Evolutionary conservation across 805 yeast genomes (phyloP), one percentile per base, ranked within the genome.

Genomic region (Zygotorulaspora chibaensis): DNA sequence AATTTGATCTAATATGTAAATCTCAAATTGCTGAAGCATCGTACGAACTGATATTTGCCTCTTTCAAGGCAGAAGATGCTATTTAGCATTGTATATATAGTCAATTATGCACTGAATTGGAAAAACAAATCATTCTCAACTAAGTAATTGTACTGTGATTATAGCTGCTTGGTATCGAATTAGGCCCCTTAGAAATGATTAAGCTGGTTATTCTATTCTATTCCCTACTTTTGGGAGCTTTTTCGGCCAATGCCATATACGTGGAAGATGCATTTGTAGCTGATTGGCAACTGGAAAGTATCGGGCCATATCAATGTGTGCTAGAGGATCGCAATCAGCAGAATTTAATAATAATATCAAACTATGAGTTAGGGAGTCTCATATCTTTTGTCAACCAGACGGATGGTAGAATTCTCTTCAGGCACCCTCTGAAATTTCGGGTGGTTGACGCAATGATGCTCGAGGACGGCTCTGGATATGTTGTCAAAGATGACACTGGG

Each of bases 221-320:
- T 26, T 17, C 38, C 35, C 30, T 45, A 28, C 40, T 42, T 40
- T 31, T 40, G 38, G 36, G 28, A 18, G 28, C n/a, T 16, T 12
- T 17, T 13, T 23, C 38, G 28, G 60, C 51, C 13, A 53, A 38
- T 52, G 71, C 71, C 0, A 63, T 72, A 3, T 70, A 63, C 52
- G 63, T 71, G 20, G 83, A 79, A 43, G 82, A 79, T 48, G 80
- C 82, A 0, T 77, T 74, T 56, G 62, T 62, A 13, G 67, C 67
- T 28, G 87, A 81, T 53, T 80, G 83, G 83, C 73, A 77, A 38
- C 59, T 70, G 8, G 67, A 66, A 26, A 72, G 70, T 40, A 60
- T 76, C 25, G 83, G 83, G 0, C 53, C 57, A 6, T 65, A 74
- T 38, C 43, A 54, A 15, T 56, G 65, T 45, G 55, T 59, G n/a